Percentiles rank a stretch among this genome's conserved stretches.
These are phyloP conservation scores for Leccinum huronense DNA, from an alignment of 1,284 basidiomycete species.

Conservation along the genomic window DNA sequence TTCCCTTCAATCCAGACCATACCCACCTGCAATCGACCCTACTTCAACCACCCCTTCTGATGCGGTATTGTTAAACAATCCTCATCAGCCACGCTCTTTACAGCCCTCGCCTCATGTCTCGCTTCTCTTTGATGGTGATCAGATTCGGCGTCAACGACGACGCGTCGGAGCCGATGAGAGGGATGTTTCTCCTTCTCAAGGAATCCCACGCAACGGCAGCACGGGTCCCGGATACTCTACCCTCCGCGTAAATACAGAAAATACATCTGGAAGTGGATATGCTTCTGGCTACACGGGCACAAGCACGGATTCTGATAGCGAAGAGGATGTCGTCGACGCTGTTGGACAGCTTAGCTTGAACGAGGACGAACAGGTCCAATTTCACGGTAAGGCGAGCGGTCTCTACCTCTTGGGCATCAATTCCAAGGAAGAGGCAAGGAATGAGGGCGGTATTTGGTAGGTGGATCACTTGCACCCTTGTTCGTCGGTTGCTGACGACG, in stretches of 20 bases:
- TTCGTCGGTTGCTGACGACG: conserved; percentile 4
- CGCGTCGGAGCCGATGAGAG: conserved; percentile 18
- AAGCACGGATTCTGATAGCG: conserved; percentile 39
- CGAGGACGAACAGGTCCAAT: conserved; percentile 77
- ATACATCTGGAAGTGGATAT: conserved; percentile 21
- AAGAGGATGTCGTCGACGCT: conserved; percentile 63
- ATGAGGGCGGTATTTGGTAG: conserved; percentile 78
- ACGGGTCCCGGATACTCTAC: conserved; percentile 23
- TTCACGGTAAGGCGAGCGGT: conserved; percentile 78
- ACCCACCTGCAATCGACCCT: conserved; percentile 6
- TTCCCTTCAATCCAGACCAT: conserved; percentile 16
- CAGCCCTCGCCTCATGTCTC: conserved; percentile 17
- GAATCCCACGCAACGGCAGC: conserved; percentile 15
- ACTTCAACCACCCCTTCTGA: conserved; percentile 11
- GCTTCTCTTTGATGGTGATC: conserved; percentile 19
- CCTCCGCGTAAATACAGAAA: conserved; percentile 7
- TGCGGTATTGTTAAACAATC: conserved; percentile 19
- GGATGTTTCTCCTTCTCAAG: conserved; percentile 11
- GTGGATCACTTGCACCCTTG: conserved; percentile 17
- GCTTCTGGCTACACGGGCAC: conserved; percentile 31
- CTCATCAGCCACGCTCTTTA: conserved; percentile 8
- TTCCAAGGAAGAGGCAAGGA: conserved; percentile 59
- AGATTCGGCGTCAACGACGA: conserved; percentile 35
- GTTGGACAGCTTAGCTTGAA: conserved; percentile 83
- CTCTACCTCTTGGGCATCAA: conserved; percentile 70